Base-by-base conservation (phyloP, 371 early-diverging fungal species). In the Sporodiniella umbellata region DNA sequence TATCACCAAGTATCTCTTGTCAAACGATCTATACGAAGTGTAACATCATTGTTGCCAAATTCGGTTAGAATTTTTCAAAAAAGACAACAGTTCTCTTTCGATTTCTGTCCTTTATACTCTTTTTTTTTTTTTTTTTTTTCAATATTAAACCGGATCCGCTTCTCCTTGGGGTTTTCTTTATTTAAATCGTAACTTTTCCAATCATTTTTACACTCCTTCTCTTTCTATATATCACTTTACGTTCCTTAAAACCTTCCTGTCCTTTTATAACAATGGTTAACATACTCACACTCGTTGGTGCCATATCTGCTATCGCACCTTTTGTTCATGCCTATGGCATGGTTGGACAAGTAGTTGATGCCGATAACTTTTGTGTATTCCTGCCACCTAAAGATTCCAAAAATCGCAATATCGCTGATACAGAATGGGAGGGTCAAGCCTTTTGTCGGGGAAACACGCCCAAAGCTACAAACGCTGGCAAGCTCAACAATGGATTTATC, bases 301-400 rank as follows among this genome's bases (percentile, higher is more conserved):
- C 56, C 12, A 18, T 45, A 11, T 11, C 45, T 17, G 25, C 51
- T 2, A 18, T 51, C 25, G 44, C 51, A 11, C 12, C 46, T 4
- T 23, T 45, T 31, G 63, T 55, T 26, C 30, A 33, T 50, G 60
- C 68, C 19, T 45, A 52, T 48, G 65, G 56, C 6, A 42, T 54
- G 43, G 51, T 63, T 52, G 65, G 60, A 15, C 70, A 72, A 45
- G 50, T 83, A 4, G 58, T 69, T 18, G 71, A 69, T 46, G 69
- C 56, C 7, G 57, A 50, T 50, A 62, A 74, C 44, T 80, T 75
- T 31, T 84, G 84, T 56, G 52, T 73, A 2, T 80, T 80, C 43
- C 51, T 84, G 23, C 84, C 84, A 6, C 80, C 78, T 28, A 8
- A 58, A n/a, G 66, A 61, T 12, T 53, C 56, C 0, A 58, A 58